Evolutionary conservation across 2,329 filamentous ascomycete genomes (phyloP), one percentile per base, ranked within the genome.

Genomic region (Basipetospora chlamydospora): DNA sequence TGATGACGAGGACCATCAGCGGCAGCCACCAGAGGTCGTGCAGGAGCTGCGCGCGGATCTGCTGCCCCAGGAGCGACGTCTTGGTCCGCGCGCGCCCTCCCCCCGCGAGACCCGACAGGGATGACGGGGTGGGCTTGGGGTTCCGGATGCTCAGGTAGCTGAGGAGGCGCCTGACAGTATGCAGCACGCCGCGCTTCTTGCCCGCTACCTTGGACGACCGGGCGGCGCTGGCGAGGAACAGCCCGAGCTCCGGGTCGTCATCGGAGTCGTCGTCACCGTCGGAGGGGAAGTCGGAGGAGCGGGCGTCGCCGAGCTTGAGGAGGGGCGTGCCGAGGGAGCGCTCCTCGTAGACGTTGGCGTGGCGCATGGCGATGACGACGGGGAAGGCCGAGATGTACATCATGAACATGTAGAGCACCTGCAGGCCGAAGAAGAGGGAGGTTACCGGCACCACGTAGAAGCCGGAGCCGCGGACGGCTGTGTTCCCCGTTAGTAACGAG

Each of bases 281-380:
- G 7, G 12, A 10, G 0, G 23, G 12, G 17, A 20, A 16, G 12
- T n/a, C n/a, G n/a, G n/a, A n/a, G n/a, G n/a, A n/a, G n/a, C n/a
- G n/a, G n/a, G 13, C 15, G 0, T 36, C 48, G 15, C 55, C 55
- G 17, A 21, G 10, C 10, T 32, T 32, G 17, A n/a, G n/a, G n/a
- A n/a, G n/a, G n/a, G n/a, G 30, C 10, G 5, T 32, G 30, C 30
- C 20, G 20, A 10, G 30, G 0, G 71, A 76, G 6, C 73, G 63
- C 47, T 83, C 77, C 49, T 82, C 77, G 48, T 83, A 83, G 21
- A 80, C 71, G 47, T 82, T 82, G 26, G 76, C 78, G 49, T 77
- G 73, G 20, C 77, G 68, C 55, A 78, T 70, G 1, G 69, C 73
- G 40, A 78, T 72, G 18, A 70, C 66, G 16, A 77, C 65, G 0